Evolutionary conservation across 2,329 filamentous ascomycete species (phyloP).

Genomic region (Trichoderma brevicompactum): DNA sequence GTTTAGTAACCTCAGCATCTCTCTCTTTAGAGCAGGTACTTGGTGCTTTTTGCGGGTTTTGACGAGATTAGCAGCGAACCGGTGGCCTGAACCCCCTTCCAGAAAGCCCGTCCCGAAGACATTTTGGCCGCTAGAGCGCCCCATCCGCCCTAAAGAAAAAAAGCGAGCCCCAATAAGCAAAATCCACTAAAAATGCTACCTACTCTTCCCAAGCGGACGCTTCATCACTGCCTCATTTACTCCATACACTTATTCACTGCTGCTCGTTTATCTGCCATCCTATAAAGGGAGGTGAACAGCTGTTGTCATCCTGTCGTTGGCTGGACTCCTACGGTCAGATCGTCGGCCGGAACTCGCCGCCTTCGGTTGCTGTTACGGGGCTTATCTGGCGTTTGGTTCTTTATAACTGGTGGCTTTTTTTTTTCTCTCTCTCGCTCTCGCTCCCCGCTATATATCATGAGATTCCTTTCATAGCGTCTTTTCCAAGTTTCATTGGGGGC

Average conservation of each 20-base stretch:
- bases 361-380: not conserved
- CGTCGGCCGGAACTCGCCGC: not conserved
- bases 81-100: slow-evolving; percentile 2
- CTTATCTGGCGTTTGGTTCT: not conserved
- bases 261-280: not conserved
- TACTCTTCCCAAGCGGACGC: not conserved
- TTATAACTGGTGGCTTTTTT: not conserved
- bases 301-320: not conserved
- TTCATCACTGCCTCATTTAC: not conserved
- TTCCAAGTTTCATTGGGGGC: not conserved
- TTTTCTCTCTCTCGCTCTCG: not conserved
- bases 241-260: not conserved
- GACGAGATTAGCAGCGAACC: not conserved
- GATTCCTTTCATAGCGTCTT: slow-evolving; percentile 16
- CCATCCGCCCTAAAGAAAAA: not conserved
- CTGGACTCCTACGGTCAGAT: not conserved
- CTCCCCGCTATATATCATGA: slow-evolving; percentile 17
- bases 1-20: too few relatives aligned
- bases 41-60: too few relatives aligned
- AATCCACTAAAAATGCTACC: slow-evolving; percentile 6
- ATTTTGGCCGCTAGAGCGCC: slow-evolving; percentile 9
- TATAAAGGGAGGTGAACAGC: slow-evolving; percentile 4
- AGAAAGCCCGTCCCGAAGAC: not conserved
- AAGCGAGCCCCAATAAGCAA: slow-evolving; percentile 6
- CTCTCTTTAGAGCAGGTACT: too few relatives aligned